These are phyloP conservation scores for Colletotrichum limetticola DNA, from an alignment of 2,329 filamentous ascomycete species.

Conservation along the genomic window DNA sequence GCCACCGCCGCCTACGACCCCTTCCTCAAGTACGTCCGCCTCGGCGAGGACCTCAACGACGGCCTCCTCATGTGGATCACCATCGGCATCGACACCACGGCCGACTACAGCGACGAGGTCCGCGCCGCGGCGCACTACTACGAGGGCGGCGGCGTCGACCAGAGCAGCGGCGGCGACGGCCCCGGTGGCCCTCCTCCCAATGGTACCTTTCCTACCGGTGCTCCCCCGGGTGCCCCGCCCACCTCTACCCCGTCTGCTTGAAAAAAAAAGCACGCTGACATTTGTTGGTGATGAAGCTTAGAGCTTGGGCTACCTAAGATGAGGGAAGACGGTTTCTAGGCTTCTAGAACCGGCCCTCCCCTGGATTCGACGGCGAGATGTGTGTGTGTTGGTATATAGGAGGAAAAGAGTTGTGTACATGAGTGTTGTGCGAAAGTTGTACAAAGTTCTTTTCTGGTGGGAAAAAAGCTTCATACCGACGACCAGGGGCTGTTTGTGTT, in stretches of 20 bases:
- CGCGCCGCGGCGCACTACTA: slow-evolving; percentile 26
- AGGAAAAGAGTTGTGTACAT: background rate
- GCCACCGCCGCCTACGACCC: slow-evolving; percentile 59
- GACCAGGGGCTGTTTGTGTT: background rate
- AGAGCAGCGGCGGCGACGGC: slow-evolving; percentile 15
- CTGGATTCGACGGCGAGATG: background rate
- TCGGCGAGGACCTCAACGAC: slow-evolving; percentile 63
- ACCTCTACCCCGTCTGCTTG: background rate
- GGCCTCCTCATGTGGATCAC: slow-evolving; percentile 67
- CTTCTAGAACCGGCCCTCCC: background rate
- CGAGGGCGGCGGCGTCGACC: slow-evolving; percentile 30
- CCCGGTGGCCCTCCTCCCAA: slow-evolving; percentile 4
- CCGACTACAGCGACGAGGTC: slow-evolving; percentile 31
- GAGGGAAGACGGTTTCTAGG: background rate
- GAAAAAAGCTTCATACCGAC: background rate
- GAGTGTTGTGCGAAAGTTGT: background rate
- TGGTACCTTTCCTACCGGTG: slow-evolving; percentile 1
- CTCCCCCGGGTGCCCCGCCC: background rate
- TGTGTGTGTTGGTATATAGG: background rate
- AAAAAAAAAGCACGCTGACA: background rate
- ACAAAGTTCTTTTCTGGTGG: background rate
- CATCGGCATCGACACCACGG: slow-evolving; percentile 57
- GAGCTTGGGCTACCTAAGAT: background rate
- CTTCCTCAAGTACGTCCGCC: slow-evolving; percentile 66
- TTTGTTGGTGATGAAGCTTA: background rate